Conservation (phyloP, 1,139 yeast genomes). For the Yamadazyma membranifaciens region DNA sequence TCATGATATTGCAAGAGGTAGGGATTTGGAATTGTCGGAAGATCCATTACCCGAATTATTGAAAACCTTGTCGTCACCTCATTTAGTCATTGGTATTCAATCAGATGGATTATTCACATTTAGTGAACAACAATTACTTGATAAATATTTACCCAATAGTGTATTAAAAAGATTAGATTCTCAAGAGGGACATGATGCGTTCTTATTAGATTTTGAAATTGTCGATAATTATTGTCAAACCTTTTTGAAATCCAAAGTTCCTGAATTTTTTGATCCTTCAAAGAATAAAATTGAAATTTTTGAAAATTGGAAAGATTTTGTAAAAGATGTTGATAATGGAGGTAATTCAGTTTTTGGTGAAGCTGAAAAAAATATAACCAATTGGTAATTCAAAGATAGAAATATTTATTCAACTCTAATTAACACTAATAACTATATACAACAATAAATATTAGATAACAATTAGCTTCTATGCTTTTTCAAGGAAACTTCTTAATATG, state of each 20-base stretch:
- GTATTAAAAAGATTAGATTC: slow-evolving; percentile 70
- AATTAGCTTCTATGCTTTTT: slow-evolving; percentile 1
- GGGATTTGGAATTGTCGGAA: slow-evolving; percentile 32
- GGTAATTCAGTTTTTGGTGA: slow-evolving; percentile 89
- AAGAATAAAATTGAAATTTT: slow-evolving; percentile 50
- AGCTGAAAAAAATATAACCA: slow-evolving; percentile 82
- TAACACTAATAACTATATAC: not conserved
- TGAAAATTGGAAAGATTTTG: slow-evolving; percentile 49
- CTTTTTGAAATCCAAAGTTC: slow-evolving; percentile 58
- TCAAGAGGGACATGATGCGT: slow-evolving; percentile 99
- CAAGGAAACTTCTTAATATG: slow-evolving; percentile 8
- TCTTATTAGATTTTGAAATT: slow-evolving; percentile 79
- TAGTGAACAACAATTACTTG: slow-evolving; percentile 84
- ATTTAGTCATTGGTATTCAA: slow-evolving; percentile 81
- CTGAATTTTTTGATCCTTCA: slow-evolving; percentile 47
- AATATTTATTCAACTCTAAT: no score
- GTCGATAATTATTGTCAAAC: slow-evolving; percentile 70
- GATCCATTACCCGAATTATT: slow-evolving; percentile 48
- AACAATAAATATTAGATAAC: not conserved
- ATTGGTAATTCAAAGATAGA: slow-evolving; percentile 53
- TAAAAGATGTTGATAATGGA: slow-evolving; percentile 39
- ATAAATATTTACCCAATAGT: slow-evolving; percentile 71
- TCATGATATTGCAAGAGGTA: slow-evolving; percentile 86
- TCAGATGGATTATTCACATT: slow-evolving; percentile 93
- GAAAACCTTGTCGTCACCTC: slow-evolving; percentile 62